phyloP scores from a whole-genome alignment of 1,284 basidiomycete genomes.

The Boletus semigastroideus region DNA sequence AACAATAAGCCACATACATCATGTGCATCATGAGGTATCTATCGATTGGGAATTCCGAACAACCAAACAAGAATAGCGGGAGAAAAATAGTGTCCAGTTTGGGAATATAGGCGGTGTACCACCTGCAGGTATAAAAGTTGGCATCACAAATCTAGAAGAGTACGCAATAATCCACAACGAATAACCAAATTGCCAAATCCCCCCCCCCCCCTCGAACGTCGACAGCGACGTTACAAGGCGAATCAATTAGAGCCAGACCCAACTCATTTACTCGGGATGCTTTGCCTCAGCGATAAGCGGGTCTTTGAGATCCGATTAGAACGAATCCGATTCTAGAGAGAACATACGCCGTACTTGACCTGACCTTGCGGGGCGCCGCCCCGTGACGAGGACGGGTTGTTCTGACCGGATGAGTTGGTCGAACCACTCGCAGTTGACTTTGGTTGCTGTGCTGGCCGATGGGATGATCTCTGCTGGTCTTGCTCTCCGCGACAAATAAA shows the following conservation, averaged over 20 bases:
- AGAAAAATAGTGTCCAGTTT: too few relatives aligned
- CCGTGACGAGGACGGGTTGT: not conserved
- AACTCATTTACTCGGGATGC: not conserved
- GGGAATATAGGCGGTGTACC: too few relatives aligned
- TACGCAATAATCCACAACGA: not conserved
- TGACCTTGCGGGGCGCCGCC: not conserved
- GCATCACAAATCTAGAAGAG: too few relatives aligned
- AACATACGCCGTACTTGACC: not conserved
- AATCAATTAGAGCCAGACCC: not conserved
- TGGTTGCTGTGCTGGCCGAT: not conserved
- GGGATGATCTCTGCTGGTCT: not conserved
- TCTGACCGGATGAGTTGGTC: not conserved
- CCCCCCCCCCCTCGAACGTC: not conserved
- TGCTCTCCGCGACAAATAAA: constrained; percentile 5
- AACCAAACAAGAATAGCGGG: too few relatives aligned
- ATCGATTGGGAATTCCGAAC: too few relatives aligned
- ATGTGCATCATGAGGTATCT: too few relatives aligned
- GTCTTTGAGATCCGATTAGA: constrained; percentile 3
- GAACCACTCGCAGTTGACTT: not conserved
- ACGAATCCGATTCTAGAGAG: not conserved
- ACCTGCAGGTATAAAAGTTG: too few relatives aligned
- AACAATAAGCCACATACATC: too few relatives aligned
- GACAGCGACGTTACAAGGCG: not conserved
- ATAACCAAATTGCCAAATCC: too few relatives aligned
- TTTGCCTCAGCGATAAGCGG: not conserved